These are phyloP conservation scores for Discostella pseudostelligera DNA, from an alignment of 108 stramenopile genomes.

Conservation along the genomic window DNA sequence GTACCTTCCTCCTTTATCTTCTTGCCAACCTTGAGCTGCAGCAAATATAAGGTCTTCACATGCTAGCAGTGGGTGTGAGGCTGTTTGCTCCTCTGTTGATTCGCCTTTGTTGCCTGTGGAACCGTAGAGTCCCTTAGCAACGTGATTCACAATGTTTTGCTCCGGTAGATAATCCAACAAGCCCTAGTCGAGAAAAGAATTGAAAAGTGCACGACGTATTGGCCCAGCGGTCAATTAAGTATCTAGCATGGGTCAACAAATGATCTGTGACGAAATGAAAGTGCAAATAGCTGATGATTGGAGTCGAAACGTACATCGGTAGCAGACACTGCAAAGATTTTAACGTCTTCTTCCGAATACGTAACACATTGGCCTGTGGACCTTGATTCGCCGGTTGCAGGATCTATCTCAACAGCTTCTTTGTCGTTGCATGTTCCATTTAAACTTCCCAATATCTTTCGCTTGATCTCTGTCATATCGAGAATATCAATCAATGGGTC, in stretches of 20 bases:
- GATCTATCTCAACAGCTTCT: constrained; percentile 34
- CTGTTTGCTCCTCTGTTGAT: constrained; percentile 1
- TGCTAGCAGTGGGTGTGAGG: constrained; percentile 58
- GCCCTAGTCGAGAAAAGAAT: constrained; percentile 26
- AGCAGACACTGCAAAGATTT: constrained; percentile 71
- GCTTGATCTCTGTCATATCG: constrained; percentile 49
- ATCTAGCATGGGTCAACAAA: no score
- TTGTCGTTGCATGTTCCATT: constrained; percentile 17
- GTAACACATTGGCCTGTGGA: constrained; percentile 14
- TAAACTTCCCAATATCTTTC: constrained; percentile 25
- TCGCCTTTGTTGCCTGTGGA: neutral
- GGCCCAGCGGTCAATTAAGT: no score
- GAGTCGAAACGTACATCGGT: constrained; percentile 49
- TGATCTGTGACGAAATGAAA: neutral
- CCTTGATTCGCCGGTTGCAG: constrained; percentile 37
- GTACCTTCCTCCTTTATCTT: constrained; percentile 60
- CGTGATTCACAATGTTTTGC: constrained; percentile 51
- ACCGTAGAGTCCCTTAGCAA: constrained; percentile 61
- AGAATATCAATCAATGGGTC: constrained; percentile 78
- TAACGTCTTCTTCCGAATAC: constrained; percentile 54
- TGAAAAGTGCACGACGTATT: neutral
- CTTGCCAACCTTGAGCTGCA: constrained; percentile 75
- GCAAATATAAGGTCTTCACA: constrained; percentile 65
- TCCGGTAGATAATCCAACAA: constrained; percentile 71
- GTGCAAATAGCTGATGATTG: neutral